Percentiles rank a stretch among this genome's conserved stretches.
phyloP scores from a whole-genome alignment of 257 asterid species.

The Rubia yunnanensis region DNA sequence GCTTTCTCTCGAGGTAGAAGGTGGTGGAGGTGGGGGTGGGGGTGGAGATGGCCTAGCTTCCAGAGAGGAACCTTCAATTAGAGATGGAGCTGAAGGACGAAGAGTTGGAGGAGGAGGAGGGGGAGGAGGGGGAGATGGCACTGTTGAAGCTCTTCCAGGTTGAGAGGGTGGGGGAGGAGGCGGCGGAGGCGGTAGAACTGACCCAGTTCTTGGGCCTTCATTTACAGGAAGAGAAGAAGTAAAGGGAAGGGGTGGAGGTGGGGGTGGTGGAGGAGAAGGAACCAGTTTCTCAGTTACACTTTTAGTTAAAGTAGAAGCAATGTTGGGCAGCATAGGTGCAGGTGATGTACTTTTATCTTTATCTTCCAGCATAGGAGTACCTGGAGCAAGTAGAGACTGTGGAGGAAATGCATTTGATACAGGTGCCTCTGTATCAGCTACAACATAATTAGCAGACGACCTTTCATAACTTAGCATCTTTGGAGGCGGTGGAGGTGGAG shows the following conservation, averaged over 20 bases:
- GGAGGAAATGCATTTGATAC: slow-evolving; percentile 12
- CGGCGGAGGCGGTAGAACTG: slow-evolving; percentile 9
- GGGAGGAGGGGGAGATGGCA: slow-evolving; percentile 15
- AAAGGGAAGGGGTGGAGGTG: slow-evolving; percentile 10
- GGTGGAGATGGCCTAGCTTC: slow-evolving; percentile 13
- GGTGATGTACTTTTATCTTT: slow-evolving; percentile 18
- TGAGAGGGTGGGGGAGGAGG: slow-evolving; percentile 15
- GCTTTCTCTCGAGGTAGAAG: slow-evolving; percentile 24
- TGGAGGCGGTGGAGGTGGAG: slow-evolving; percentile 12
- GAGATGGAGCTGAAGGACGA: slow-evolving; percentile 20
- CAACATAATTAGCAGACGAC: not conserved
- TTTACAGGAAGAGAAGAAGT: slow-evolving; percentile 11
- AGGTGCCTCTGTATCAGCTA: slow-evolving; percentile 1
- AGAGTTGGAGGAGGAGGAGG: slow-evolving; percentile 15
- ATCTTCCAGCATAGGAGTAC: slow-evolving; percentile 19
- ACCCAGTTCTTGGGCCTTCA: slow-evolving; percentile 10
- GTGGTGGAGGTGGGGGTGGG: slow-evolving; percentile 17
- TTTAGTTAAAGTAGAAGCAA: slow-evolving; percentile 18
- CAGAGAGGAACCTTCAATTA: slow-evolving; percentile 20
- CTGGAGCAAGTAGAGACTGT: slow-evolving; percentile 11
- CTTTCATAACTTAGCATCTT: slow-evolving; percentile 1
- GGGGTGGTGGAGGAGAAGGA: not conserved
- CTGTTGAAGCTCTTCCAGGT: slow-evolving; percentile 15
- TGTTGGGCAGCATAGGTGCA: slow-evolving; percentile 21
- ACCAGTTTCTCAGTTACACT: slow-evolving; percentile 8